These are phyloP conservation scores for Lenwebbia sp. DNA, from an alignment of 345 rosid genomes.

Conservation along the genomic window DNA sequence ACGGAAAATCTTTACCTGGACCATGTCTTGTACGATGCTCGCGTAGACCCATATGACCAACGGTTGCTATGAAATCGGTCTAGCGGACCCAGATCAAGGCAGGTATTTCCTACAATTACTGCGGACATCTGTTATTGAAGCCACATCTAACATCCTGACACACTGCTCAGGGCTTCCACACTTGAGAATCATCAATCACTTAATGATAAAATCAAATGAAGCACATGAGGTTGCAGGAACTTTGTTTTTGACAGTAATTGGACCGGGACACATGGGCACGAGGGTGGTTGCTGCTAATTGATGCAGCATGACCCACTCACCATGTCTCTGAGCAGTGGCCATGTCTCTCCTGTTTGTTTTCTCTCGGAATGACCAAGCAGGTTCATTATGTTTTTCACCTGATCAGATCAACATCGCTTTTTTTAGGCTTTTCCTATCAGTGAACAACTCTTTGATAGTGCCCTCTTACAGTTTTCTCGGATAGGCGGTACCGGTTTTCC, in stretches of 20 bases:
- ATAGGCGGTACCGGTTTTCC: neutral
- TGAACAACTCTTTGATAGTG: neutral
- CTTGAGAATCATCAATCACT: neutral
- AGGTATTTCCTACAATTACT: neutral
- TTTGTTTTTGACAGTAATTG: neutral
- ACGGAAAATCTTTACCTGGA: neutral
- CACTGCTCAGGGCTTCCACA: neutral
- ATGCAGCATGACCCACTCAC: slow-evolving; percentile 2
- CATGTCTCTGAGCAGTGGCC: neutral
- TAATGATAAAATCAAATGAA: neutral
- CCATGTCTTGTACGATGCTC: no score
- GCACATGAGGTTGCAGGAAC: neutral
- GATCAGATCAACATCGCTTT: neutral
- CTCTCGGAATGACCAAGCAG: neutral
- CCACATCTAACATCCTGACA: neutral
- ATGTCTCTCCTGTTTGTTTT: neutral
- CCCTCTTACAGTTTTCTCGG: neutral
- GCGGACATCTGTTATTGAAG: neutral
- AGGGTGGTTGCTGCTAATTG: slow-evolving; percentile 7
- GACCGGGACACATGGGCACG: neutral
- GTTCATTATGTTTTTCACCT: neutral
- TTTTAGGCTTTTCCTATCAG: neutral
- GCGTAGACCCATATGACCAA: neutral
- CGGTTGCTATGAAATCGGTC: neutral
- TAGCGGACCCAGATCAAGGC: neutral